Base-by-base conservation (phyloP, 495 filamentous ascomycete genomes). In the Podospora australis region DNA sequence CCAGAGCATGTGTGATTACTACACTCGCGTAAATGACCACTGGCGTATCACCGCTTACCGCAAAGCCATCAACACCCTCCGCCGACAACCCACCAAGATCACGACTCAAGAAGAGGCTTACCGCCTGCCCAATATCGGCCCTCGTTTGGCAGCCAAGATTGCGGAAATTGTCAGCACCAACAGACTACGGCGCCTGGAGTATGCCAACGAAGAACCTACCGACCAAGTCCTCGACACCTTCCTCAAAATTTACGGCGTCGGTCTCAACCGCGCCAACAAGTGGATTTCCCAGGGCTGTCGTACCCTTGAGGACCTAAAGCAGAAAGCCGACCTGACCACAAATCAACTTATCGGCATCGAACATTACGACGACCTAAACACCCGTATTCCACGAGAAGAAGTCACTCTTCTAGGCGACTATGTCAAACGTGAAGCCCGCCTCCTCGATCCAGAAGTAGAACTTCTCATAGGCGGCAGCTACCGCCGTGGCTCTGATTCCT, bases 111-210 rank as follows among this genome's bases (percentile, higher is more conserved):
- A 80, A 23, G 77, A 95, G 65, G 92, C 92, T 1, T 64, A 69
- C 16, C 56, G 62, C 6, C 76, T 96, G 3, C 79, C 83, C 1
- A 78, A 78, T 46, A 84, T 98, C 52, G 92, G 92, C 24, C 46
- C 69, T 6, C 78, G 88, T 9, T 63, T 98, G 13, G 92, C 92
- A 0, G 72, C 75, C 32, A 96, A 96, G 57, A 96, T 98, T 46
- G 85, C 94, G 57, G 92, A 98, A 59, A 96, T 96, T 39, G 88
- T 68, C 40, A 64, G 46, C 24, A 96, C 91, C 0, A 79, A 90
- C 58, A 72, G 72, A 11, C 79, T 98, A 0, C 75, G 79, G 16
- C 80, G 85, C 29, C 73, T 96, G 2, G 87, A 95, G 1, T 69
- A 74, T 24, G 73, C 84, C 1, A 78, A 73, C 44, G 56, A 69